A percentile compares a stretch with the other conserved stretches of the same genome.
Conservation (phyloP, 1,139 yeast genomes). For the Hyphopichia wangnamkhiaoensis region DNA sequence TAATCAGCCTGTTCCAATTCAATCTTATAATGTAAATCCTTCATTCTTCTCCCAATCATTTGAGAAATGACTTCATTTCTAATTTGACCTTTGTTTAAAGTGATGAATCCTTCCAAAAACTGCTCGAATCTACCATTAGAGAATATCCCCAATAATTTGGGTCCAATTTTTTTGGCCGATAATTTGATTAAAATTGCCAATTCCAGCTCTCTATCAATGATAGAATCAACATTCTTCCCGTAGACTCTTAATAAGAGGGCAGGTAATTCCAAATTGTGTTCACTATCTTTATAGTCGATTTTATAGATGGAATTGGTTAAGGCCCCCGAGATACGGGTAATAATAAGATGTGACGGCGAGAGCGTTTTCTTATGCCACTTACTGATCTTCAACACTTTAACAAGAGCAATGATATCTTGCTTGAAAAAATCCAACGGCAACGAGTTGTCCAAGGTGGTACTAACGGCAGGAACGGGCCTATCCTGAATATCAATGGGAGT, state of each 20-base stretch:
- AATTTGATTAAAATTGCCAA: slow-evolving; percentile 70
- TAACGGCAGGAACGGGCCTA: slow-evolving; percentile 36
- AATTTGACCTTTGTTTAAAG: slow-evolving; percentile 71
- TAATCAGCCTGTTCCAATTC: slow-evolving; percentile 58
- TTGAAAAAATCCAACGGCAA: slow-evolving; percentile 83
- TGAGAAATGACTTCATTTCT: slow-evolving; percentile 75
- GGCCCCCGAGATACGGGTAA: slow-evolving; percentile 80
- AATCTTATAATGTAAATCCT: slow-evolving; percentile 84
- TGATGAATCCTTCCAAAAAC: slow-evolving; percentile 75
- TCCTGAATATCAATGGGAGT: slow-evolving; percentile 26
- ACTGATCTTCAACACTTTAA: slow-evolving; percentile 65
- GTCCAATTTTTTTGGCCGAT: slow-evolving; percentile 81
- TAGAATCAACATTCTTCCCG: slow-evolving; percentile 86
- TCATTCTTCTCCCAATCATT: slow-evolving; percentile 94
- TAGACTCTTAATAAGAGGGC: slow-evolving; percentile 73
- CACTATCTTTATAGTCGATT: slow-evolving; percentile 44
- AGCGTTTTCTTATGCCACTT: slow-evolving; percentile 68
- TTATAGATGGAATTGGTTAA: slow-evolving; percentile 87
- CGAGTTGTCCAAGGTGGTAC: slow-evolving; percentile 60
- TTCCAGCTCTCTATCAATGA: slow-evolving; percentile 85
- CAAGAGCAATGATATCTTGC: slow-evolving; percentile 70
- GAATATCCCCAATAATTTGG: slow-evolving; percentile 84
- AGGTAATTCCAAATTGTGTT: slow-evolving; percentile 32
- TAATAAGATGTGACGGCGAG: slow-evolving; percentile 46
- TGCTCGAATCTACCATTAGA: slow-evolving; percentile 92